Base-by-base conservation (phyloP, 2,329 filamentous ascomycete species). In the Claviceps sp. region DNA sequence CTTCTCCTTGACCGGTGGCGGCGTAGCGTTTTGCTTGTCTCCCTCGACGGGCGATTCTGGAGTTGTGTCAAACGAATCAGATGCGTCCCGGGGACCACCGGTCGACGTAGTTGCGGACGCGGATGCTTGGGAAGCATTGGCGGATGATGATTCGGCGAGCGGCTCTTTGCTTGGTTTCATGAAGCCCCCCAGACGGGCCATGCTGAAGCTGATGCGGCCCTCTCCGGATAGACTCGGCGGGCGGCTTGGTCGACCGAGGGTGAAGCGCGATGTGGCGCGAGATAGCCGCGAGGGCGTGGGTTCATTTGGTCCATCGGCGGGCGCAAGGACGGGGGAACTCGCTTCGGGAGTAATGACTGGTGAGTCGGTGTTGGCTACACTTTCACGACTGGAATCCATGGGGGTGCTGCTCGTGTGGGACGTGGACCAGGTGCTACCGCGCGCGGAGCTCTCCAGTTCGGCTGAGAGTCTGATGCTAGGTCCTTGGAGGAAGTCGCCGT, bases 191-290 rank as follows among this genome's bases (percentile, higher is more conserved):
- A 80, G 64, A n/a, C 76, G 73, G 16, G 72, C 74, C 62, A 83
- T 79, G 2, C 75, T 77, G 18, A 75, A 67, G 59, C 76, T 81
- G 52, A 81, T 74, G 4, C 80, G 72, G 16, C 71, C 72, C 57
- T 83, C 80, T 30, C 78, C 77, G 1, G 71, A 74, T 57, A 82
- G 78, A 58, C 80, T 83, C 18, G 67, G 67, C 4, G 80, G 76
- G 13, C 80, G 74, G 57, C 79, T 81, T 57, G 73, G 64, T 66
- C 57, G 68, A 58, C 51, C 68, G 58, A 65, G 69, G 63, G 73
- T 66, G 56, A 82, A 79, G 47, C 72, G 73, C 5, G 76, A 75
- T 14, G 79, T 78, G 1, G 79, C 78, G 14, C 79, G 72, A 7
- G 77, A 80, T 11, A 82, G 60, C 8, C 79, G 69, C 30, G 78